phyloP scores from a whole-genome alignment of 75 land plant genomes.

The Cupressus sempervirens region DNA sequence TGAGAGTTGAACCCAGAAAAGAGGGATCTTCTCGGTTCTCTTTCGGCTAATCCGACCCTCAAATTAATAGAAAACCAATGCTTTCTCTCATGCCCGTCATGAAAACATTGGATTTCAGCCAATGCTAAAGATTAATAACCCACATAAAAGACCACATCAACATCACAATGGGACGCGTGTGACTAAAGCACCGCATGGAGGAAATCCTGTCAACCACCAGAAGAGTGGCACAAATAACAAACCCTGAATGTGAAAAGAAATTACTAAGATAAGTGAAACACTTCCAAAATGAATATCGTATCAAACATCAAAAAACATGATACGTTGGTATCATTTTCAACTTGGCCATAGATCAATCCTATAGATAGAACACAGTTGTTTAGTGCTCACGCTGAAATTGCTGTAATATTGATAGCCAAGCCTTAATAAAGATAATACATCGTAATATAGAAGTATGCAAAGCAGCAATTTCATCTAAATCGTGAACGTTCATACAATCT shows the following conservation, averaged over 20 bases:
- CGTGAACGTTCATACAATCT: not conserved
- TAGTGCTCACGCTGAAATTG: too few relatives aligned
- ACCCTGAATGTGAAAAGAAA: not conserved
- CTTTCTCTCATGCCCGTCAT: not conserved
- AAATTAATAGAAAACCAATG: not conserved
- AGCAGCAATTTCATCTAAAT: not conserved
- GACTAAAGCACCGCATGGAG: not conserved
- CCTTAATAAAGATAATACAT: not conserved
- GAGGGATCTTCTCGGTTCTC: not conserved
- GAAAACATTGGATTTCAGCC: not conserved
- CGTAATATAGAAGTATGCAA: not conserved
- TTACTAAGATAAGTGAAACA: not conserved
- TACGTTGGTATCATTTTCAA: not conserved
- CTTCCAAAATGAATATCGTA: not conserved
- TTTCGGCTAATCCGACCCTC: not conserved
- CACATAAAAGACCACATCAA: not conserved
- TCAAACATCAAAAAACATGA: not conserved
- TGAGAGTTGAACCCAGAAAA: not conserved
- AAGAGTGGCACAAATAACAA: too few relatives aligned
- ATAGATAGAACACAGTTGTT: not conserved
- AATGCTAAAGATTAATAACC: not conserved
- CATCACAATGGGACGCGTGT: not conserved
- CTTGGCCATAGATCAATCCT: not conserved
- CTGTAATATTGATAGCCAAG: not conserved
- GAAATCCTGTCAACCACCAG: not conserved